Evolutionary conservation across 1,284 basidiomycete species (phyloP), one percentile per base, ranked within the genome.

Genomic region (Moesziomyces sp.): DNA sequence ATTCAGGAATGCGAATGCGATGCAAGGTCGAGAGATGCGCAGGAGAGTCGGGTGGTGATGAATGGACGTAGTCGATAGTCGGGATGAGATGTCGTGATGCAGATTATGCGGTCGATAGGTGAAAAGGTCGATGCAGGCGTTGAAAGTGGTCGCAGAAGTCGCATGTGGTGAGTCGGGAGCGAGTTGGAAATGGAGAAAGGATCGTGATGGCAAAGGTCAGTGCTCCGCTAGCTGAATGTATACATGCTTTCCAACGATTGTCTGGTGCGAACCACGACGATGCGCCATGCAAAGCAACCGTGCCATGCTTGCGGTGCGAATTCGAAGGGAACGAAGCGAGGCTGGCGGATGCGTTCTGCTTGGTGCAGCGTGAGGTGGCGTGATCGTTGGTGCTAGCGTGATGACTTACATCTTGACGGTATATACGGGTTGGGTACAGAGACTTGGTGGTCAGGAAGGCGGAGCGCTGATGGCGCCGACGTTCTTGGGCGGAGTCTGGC

Each of bases 401-500:
- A 43, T 9, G 18, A 73, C 70, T 73, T 73, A 73, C 70, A 73
- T 73, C 70, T 68, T 73, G 70, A 73, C 70, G 64, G 48, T 64
- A 49, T 67, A 73, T 72, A 56, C 45, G 54, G 58, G 69, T 62
- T 61, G 63, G 55, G 56, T 58, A 58, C 58, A 58, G 56, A 61
- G 69, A 72, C 69, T 72, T 72, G 69, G 69, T 72, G 49, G 69
- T 62, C 16, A 56, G 45, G 24, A 66, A 46, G 68, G 54, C 52
- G 58, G 51, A 51, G 35, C 52, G n/a, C 52, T 49, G 54, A 58
- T 71, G 46, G 62, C 38, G 58, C 57, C 58, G 51, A 65, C 55
- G 56, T 55, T 48, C 66, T 69, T 69, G 46, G 49, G 55, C 56
- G 38, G 40, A 47, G 18, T 19, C 23, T 38, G 13, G 11, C 43